Conservation (phyloP, 257 asterid genomes). For the Nicotiana knightiana region DNA sequence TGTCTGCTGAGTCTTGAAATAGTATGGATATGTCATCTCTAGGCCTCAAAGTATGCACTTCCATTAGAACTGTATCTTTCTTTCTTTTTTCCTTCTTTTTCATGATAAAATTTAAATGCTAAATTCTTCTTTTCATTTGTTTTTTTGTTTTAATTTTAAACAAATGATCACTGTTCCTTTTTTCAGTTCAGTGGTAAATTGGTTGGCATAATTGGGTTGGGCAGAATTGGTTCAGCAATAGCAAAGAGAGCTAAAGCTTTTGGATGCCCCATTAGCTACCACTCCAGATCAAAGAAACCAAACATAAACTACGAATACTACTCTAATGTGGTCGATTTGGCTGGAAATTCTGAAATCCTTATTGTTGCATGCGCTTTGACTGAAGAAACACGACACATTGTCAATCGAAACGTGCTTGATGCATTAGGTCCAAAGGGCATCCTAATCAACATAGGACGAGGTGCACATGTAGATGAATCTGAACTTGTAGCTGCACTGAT, state of each 20-base stretch:
- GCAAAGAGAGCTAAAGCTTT: constrained; percentile 79
- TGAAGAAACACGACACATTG: constrained; percentile 49
- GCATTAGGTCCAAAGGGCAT: constrained; percentile 72
- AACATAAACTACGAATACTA: constrained; percentile 40
- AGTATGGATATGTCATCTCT: not conserved
- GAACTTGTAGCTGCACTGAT: constrained; percentile 57
- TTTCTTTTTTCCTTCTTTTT: not conserved
- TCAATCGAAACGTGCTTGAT: constrained; percentile 48
- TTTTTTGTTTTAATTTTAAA: not conserved
- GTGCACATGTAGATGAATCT: constrained; percentile 56
- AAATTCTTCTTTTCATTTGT: not conserved
- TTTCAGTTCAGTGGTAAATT: constrained; percentile 73
- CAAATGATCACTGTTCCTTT: constrained; percentile 4
- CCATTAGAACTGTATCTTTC: not conserved
- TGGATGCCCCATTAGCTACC: constrained; percentile 58
- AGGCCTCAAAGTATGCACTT: not conserved
- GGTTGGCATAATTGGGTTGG: constrained; percentile 73
- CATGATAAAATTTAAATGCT: not conserved
- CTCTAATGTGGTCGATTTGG: constrained; percentile 42
- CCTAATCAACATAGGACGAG: constrained; percentile 68
- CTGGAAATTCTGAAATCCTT: constrained; percentile 49
- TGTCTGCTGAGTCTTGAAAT: not conserved
- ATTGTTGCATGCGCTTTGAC: constrained; percentile 61
- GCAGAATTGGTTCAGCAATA: constrained; percentile 79
- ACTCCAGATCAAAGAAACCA: constrained; percentile 59